These are phyloP conservation scores for Arthrobotrys musiformis DNA, from an alignment of 2,329 filamentous ascomycete species.

Conservation along the genomic window DNA sequence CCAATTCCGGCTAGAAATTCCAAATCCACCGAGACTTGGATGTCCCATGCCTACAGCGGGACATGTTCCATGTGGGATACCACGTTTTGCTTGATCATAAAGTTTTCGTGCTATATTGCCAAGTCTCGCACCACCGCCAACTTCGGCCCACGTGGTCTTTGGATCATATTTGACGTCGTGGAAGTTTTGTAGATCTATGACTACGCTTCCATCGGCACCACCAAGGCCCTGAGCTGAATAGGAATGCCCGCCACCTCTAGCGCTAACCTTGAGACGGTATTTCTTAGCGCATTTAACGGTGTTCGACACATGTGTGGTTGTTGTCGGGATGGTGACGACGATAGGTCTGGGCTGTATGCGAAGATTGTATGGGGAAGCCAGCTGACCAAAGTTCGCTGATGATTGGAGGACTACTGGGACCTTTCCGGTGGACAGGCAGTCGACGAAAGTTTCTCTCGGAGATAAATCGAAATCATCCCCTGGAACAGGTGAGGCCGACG, in stretches of 20 bases:
- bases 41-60: slow-evolving; percentile 63
- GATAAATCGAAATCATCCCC: not conserved
- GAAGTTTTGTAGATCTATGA: slow-evolving; percentile 66
- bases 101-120: slow-evolving; percentile 63
- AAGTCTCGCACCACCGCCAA: slow-evolving; percentile 67
- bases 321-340: slow-evolving; percentile 70
- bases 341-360: slow-evolving; percentile 63
- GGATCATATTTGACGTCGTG: slow-evolving; percentile 64
- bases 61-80: slow-evolving; percentile 58
- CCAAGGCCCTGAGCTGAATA: slow-evolving; percentile 69
- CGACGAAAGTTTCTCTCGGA: slow-evolving; percentile 31
- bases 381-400: slow-evolving; percentile 20
- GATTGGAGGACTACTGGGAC: slow-evolving; percentile 27
- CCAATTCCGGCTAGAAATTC: slow-evolving; percentile 65
- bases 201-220: slow-evolving; percentile 66
- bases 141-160: slow-evolving; percentile 63
- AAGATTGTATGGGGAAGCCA: slow-evolving; percentile 40
- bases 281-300: slow-evolving; percentile 70
- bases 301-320: slow-evolving; percentile 68
- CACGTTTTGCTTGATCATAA: slow-evolving; percentile 61
- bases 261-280: slow-evolving; percentile 69
- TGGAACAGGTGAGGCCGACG: slow-evolving; percentile 28
- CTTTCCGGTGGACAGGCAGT: slow-evolving; percentile 23
- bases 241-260: slow-evolving; percentile 73
- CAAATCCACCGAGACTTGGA: slow-evolving; percentile 64